A percentile compares a stretch with the other conserved stretches of the same genome.
These are phyloP conservation scores for Pythium chondricola DNA, from an alignment of 352 stramenopile genomes.

Conservation along the genomic window DNA sequence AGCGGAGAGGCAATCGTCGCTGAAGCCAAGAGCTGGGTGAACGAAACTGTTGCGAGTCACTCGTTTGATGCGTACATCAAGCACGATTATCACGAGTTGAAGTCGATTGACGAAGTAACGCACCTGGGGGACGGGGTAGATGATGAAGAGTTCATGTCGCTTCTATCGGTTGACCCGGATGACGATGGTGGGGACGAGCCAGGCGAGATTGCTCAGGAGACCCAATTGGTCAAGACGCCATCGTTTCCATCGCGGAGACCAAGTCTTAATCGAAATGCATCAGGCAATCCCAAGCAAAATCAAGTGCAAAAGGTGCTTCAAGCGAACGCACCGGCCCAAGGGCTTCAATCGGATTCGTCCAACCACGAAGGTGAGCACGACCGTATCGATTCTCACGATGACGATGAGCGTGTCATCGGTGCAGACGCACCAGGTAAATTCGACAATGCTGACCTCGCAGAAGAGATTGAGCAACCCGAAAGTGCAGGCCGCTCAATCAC, in stretches of 20 bases:
- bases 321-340: no score
- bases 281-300: conserved; percentile 1
- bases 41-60: conserved; percentile 32
- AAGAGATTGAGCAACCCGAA: no score
- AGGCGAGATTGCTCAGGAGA: neutral
- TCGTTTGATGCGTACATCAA: conserved; percentile 46
- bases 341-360: no score
- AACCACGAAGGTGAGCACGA: neutral
- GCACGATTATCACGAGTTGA: conserved; percentile 56
- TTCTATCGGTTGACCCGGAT: conserved; percentile 39
- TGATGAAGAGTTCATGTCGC: conserved; percentile 54
- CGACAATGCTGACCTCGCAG: no score
- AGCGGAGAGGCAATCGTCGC: conserved; percentile 55
- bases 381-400: no score
- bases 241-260: conserved; percentile 15
- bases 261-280: conserved; percentile 13
- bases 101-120: conserved; percentile 44
- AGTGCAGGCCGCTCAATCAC: no score
- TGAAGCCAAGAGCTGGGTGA: conserved; percentile 63
- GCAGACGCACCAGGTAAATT: no score
- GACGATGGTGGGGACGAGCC: conserved; percentile 10
- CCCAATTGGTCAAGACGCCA: neutral
- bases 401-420: no score
- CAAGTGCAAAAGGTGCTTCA: neutral
- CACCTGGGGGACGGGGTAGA: conserved; percentile 31